These are phyloP conservation scores for Diplodia sapinea DNA, from an alignment of 2,329 filamentous ascomycete genomes.

Conservation along the genomic window DNA sequence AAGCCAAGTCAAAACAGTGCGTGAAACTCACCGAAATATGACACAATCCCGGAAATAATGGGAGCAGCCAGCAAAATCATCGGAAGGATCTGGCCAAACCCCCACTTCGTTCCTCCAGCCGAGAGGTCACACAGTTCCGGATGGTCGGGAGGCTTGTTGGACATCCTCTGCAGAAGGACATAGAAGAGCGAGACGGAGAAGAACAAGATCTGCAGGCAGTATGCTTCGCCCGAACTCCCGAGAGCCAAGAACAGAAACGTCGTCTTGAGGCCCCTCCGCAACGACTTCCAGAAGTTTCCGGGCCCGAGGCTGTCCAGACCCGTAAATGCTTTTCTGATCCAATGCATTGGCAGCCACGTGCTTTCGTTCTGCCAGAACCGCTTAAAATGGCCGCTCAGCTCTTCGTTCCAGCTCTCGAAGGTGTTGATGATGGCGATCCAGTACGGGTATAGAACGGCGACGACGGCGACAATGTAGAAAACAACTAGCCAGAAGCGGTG, in stretches of 20 bases:
- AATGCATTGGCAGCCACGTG: constrained; percentile 7
- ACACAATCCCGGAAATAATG: not conserved
- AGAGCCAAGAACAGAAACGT: not conserved
- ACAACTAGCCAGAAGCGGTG: not conserved
- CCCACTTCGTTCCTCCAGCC: constrained; percentile 11
- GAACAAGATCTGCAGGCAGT: constrained; percentile 17
- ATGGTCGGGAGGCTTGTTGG: not conserved
- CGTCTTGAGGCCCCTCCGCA: not conserved
- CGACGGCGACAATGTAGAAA: constrained; percentile 3
- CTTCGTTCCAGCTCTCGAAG: not conserved
- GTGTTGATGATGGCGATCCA: constrained; percentile 23
- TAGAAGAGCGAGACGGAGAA: constrained; percentile 11
- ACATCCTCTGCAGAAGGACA: constrained; percentile 1
- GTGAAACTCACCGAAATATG: not conserved
- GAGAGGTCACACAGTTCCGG: not conserved
- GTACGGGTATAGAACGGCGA: constrained; percentile 10
- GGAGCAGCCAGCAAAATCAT: constrained; percentile 4
- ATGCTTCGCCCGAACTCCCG: not conserved
- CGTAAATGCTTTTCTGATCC: not conserved
- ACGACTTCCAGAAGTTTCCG: not conserved
- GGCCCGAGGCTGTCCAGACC: not conserved
- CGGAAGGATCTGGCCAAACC: constrained; percentile 18
- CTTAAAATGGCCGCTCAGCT: not conserved
- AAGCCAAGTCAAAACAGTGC: too few species aligned
- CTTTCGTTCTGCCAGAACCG: not conserved